A percentile compares a stretch with the other conserved stretches of the same genome.
phyloP scores from a whole-genome alignment of 208 protist species.

The Leishmania guyanensis region DNA sequence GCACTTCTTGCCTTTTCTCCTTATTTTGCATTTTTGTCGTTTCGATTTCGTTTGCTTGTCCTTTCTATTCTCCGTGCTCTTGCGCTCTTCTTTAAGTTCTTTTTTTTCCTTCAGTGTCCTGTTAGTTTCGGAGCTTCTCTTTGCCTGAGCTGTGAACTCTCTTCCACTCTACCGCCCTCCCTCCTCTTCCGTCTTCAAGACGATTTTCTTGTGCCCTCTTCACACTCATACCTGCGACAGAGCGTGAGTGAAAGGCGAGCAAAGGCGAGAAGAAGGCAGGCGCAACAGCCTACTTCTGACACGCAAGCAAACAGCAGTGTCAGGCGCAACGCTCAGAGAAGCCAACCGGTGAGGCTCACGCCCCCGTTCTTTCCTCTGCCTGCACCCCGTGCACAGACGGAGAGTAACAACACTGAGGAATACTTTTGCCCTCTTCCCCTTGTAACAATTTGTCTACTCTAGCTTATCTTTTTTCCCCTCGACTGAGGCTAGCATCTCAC shows the following conservation, averaged over 20 bases:
- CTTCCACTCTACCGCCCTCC: not conserved
- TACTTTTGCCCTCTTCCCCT: not conserved
- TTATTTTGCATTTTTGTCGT: not conserved
- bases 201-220: not conserved
- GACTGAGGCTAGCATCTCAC: not conserved
- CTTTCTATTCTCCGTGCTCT: not conserved
- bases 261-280: not conserved
- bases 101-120: not conserved
- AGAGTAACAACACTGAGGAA: not conserved
- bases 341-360: not conserved
- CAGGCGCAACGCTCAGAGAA: not conserved
- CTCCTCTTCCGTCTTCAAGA: not conserved
- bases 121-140: not conserved
- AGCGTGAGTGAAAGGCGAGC: not conserved
- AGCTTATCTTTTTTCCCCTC: not conserved
- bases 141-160: not conserved
- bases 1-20: not conserved
- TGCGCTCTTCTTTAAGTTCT: slow-evolving; percentile 2
- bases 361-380: not conserved
- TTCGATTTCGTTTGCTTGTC: not conserved
- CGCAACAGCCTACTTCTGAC: not conserved
- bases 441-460: not conserved
- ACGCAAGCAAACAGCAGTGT: not conserved
- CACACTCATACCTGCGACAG: not conserved
- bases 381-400: not conserved